Conservation (phyloP, 2,329 filamentous ascomycete genomes). For the Epichloe sp. region DNA sequence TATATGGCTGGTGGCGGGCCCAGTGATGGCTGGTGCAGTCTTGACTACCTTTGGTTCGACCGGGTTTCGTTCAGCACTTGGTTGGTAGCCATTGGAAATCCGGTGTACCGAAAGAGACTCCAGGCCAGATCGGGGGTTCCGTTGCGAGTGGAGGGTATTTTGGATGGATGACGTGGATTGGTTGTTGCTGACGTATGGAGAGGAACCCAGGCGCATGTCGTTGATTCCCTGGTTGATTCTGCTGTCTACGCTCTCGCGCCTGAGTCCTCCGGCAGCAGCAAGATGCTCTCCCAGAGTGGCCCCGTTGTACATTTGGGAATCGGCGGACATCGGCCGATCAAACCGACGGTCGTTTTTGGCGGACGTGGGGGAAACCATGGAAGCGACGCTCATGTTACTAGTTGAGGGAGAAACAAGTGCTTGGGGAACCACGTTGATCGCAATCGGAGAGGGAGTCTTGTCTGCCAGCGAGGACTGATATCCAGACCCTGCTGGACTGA, state of each 20-base stretch:
- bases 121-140: slow-evolving; percentile 40
- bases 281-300: slow-evolving; percentile 22
- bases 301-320: slow-evolving; percentile 17
- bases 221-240: slow-evolving; percentile 60
- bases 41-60: slow-evolving; percentile 40
- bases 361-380: slow-evolving; percentile 49
- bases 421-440: slow-evolving; percentile 36
- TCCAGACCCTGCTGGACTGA: slow-evolving; percentile 29
- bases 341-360: slow-evolving; percentile 31
- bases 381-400: slow-evolving; percentile 52
- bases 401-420: slow-evolving; percentile 41
- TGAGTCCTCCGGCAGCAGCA: slow-evolving; percentile 32
- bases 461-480: slow-evolving; percentile 41
- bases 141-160: slow-evolving; percentile 54
- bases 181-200: slow-evolving; percentile 64
- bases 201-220: slow-evolving; percentile 53
- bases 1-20: slow-evolving; percentile 50
- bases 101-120: slow-evolving; percentile 42
- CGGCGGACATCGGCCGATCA: slow-evolving; percentile 26
- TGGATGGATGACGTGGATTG: slow-evolving; percentile 65
- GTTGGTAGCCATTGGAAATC: slow-evolving; percentile 53
- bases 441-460: slow-evolving; percentile 50
- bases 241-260: slow-evolving; percentile 66
- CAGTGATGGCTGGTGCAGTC: slow-evolving; percentile 65
- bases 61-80: slow-evolving; percentile 43